Percentiles rank a stretch among this genome's conserved stretches.
phyloP scores from a whole-genome alignment of 495 filamentous ascomycete species.

The Cercophora sp. region DNA sequence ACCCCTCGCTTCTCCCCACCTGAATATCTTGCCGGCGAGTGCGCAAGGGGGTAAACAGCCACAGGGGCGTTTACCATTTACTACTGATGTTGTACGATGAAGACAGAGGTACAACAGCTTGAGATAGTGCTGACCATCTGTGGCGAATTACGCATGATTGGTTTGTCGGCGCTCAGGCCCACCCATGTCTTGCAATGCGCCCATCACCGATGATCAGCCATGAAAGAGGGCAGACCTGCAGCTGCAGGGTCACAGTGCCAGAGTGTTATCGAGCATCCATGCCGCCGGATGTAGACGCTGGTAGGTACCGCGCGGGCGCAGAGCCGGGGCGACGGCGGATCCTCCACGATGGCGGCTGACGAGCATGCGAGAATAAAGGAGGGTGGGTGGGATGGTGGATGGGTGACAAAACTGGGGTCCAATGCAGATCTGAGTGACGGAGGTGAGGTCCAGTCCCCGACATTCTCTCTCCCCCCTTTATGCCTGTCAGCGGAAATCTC shows the following conservation, averaged over 20 bases:
- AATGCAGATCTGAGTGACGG: slow-evolving; percentile 7
- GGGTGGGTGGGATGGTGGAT: not conserved
- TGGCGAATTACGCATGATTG: no score
- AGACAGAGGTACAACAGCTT: no score
- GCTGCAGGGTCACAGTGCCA: slow-evolving; percentile 15
- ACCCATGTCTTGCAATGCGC: no score
- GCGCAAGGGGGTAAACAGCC: no score
- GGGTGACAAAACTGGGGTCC: slow-evolving; percentile 1
- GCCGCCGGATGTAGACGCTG: not conserved
- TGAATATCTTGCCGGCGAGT: no score
- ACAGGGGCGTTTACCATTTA: no score
- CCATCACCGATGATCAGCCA: slow-evolving; percentile 34
- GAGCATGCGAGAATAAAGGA: not conserved
- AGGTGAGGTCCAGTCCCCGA: not conserved
- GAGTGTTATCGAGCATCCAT: not conserved
- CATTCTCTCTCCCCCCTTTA: not conserved
- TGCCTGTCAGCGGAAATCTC: no score
- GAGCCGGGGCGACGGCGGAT: not conserved
- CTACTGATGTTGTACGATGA: no score
- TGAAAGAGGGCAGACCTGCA: slow-evolving; percentile 22
- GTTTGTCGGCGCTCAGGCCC: no score
- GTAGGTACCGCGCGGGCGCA: not conserved
- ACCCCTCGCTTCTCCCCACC: no score
- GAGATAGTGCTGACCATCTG: no score
- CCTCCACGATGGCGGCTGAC: not conserved